Evolutionary conservation across 768 basidiomycete species (phyloP).

Genomic region (Mrakia gelida): DNA sequence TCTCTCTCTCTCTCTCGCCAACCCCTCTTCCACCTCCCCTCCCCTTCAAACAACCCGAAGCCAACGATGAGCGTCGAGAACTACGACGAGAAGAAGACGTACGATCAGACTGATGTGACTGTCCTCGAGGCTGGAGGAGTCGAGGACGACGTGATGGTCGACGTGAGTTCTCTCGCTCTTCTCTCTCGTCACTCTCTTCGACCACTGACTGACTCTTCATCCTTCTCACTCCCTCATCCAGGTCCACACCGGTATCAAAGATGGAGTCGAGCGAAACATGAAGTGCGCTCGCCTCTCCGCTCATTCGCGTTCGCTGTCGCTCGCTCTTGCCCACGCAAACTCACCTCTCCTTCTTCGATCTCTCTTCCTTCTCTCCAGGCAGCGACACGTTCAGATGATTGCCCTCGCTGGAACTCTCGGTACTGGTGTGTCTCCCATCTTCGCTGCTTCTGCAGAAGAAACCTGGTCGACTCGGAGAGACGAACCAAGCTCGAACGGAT

Average conservation of each 20-base stretch:
- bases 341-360: no score
- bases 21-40: not conserved
- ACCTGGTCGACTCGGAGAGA: no score
- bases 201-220: no score
- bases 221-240: no score
- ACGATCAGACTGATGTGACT: not conserved
- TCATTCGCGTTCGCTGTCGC: no score
- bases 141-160: not conserved
- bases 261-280: not conserved
- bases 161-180: not conserved
- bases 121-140: not conserved
- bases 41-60: not conserved
- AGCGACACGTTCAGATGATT: constrained; percentile 63
- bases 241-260: not conserved
- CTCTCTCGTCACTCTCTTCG: no score
- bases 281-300: not conserved
- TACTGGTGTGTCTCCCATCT: constrained; percentile 44
- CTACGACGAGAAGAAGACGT: not conserved
- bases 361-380: not conserved
- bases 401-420: constrained; percentile 55
- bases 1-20: not conserved
- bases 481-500: no score
- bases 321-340: no score
- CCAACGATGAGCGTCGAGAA: not conserved
- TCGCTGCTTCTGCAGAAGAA: no score